Conservation (phyloP, 768 basidiomycete genomes). For the Rhizopogon roseolus region DNA sequence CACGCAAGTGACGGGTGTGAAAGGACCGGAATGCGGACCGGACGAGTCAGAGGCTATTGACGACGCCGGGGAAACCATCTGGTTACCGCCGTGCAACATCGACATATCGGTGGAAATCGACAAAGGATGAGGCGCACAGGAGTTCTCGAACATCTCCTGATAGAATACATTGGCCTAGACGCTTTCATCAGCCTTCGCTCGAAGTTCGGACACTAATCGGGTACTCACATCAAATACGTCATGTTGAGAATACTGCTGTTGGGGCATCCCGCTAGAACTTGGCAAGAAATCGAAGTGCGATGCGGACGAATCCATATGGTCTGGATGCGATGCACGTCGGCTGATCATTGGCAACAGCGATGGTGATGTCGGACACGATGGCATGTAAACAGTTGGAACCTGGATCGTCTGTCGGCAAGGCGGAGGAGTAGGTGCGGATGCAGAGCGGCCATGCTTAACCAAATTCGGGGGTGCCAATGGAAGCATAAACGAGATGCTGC, state of each 20-base stretch:
- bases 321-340: constrained; percentile 50
- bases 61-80: constrained; percentile 47
- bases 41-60: constrained; percentile 43
- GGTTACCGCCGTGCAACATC: constrained; percentile 36
- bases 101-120: constrained; percentile 34
- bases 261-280: constrained; percentile 36
- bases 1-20: constrained; percentile 34
- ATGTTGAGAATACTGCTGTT: constrained; percentile 30
- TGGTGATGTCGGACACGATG: constrained; percentile 63
- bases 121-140: constrained; percentile 35
- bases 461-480: constrained; percentile 33
- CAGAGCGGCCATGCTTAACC: constrained; percentile 42
- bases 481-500: constrained; percentile 44
- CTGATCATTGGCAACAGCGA: constrained; percentile 52
- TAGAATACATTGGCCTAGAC: constrained; percentile 42
- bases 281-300: constrained; percentile 56
- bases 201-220: constrained; percentile 7
- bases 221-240: constrained; percentile 38
- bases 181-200: background rate
- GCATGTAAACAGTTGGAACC: constrained; percentile 59
- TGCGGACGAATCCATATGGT: constrained; percentile 36
- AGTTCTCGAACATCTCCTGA: constrained; percentile 39
- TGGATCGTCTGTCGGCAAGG: constrained; percentile 64
- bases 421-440: constrained; percentile 60
- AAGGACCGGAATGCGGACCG: constrained; percentile 44